phyloP scores from a whole-genome alignment of 2,329 filamentous ascomycete species.

The Aspergillus versicolor region DNA sequence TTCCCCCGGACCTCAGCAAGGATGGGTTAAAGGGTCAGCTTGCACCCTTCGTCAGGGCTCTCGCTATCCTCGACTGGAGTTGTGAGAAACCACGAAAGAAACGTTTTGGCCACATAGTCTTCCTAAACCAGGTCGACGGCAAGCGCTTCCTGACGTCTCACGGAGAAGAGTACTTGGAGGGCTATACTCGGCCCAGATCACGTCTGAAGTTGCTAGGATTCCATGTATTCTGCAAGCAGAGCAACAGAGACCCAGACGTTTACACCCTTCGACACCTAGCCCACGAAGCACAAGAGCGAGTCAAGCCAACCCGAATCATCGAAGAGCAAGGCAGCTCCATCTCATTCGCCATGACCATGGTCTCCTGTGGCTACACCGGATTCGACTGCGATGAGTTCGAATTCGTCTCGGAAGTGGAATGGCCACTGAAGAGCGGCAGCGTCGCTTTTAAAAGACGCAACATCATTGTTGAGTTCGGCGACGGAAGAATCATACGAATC shows the following conservation, averaged over 20 bases:
- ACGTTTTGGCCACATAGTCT: constrained; percentile 46
- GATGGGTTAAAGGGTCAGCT: constrained; percentile 45
- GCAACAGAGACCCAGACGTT: constrained; percentile 37
- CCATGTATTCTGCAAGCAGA: constrained; percentile 28
- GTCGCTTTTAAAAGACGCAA: constrained; percentile 45
- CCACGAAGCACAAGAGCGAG: constrained; percentile 29
- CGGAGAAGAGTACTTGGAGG: constrained; percentile 17
- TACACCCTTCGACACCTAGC: constrained; percentile 38
- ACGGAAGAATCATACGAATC: constrained; percentile 47
- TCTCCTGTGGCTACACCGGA: constrained; percentile 50
- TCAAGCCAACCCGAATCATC: constrained; percentile 11
- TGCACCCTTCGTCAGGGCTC: constrained; percentile 33
- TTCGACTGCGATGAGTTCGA: constrained; percentile 39
- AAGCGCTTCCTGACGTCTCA: constrained; percentile 43
- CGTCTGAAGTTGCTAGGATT: constrained; percentile 19
- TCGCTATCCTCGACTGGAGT: constrained; percentile 44
- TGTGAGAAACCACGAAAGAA: constrained; percentile 45
- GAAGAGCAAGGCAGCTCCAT: constrained; percentile 16
- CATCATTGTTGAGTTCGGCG: constrained; percentile 41
- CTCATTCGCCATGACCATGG: constrained; percentile 6
- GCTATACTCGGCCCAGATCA: constrained; percentile 8
- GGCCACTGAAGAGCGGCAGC: constrained; percentile 6
- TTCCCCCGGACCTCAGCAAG: constrained; percentile 44
- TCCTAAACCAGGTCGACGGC: constrained; percentile 42
- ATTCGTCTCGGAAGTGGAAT: constrained; percentile 38